A percentile compares a stretch with the other conserved stretches of the same genome.
phyloP scores from a whole-genome alignment of 2,329 filamentous ascomycete genomes.

The Phialophora tarda region DNA sequence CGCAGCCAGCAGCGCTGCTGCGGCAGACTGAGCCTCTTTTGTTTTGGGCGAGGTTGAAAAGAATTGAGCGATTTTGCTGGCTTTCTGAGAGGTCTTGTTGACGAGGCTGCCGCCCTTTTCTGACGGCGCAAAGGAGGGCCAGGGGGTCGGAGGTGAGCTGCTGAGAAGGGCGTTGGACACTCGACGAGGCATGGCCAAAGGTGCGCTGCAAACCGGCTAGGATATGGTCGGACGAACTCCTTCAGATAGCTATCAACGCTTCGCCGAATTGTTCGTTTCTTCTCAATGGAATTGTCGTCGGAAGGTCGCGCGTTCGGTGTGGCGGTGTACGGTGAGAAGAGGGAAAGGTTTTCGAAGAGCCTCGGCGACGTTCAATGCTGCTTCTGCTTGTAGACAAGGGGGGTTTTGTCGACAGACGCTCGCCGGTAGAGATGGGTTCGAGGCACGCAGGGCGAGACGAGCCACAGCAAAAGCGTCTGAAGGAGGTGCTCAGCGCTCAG shows the following conservation, averaged over 20 bases:
- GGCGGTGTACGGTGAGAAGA: slow-evolving; percentile 30
- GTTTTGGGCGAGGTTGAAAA: slow-evolving; percentile 81
- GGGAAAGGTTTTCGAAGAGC: slow-evolving; percentile 12
- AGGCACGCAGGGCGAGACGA: slow-evolving; percentile 5
- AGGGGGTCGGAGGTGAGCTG: slow-evolving; percentile 56
- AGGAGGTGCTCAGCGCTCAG: slow-evolving; percentile 4
- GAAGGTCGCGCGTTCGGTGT: slow-evolving; percentile 21
- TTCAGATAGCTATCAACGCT: slow-evolving; percentile 5
- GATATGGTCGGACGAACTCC: slow-evolving; percentile 5
- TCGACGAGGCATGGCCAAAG: slow-evolving; percentile 65
- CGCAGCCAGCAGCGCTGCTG: slow-evolving; percentile 69
- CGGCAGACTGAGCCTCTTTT: slow-evolving; percentile 61
- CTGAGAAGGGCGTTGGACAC: slow-evolving; percentile 64
- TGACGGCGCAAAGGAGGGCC: slow-evolving; percentile 57
- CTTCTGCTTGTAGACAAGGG: neutral
- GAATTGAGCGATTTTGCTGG: slow-evolving; percentile 78
- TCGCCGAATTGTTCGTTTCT: neutral
- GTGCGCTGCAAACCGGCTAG: neutral
- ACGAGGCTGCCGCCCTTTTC: slow-evolving; percentile 57
- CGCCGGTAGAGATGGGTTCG: slow-evolving; percentile 8
- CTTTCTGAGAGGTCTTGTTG: slow-evolving; percentile 62
- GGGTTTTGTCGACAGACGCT: slow-evolving; percentile 2
- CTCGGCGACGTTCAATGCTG: slow-evolving; percentile 4
- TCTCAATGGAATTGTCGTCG: slow-evolving; percentile 10
- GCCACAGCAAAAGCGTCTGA: slow-evolving; percentile 11